Evolutionary conservation across 495 filamentous ascomycete genomes (phyloP).

Genomic region (Lasiosphaeria ovina): DNA sequence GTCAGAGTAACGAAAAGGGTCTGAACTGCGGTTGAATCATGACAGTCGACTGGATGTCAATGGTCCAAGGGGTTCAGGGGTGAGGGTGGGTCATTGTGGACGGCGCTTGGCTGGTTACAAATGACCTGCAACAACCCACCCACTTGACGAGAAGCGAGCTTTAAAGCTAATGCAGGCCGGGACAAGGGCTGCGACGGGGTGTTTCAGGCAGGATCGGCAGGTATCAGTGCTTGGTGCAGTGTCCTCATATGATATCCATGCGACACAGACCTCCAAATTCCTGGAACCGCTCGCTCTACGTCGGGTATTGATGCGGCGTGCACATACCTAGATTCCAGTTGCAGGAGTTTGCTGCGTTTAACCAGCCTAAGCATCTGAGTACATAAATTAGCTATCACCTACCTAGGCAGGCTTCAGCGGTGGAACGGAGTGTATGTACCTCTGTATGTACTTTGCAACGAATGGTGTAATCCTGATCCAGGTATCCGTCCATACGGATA

Average conservation of each 20-base stretch:
- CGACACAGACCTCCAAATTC: too few relatives aligned
- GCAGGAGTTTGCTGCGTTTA: too few relatives aligned
- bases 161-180: constrained; percentile 17
- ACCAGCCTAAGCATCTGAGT: too few relatives aligned
- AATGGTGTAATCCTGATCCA: too few relatives aligned
- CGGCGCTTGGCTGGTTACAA: constrained; percentile 22
- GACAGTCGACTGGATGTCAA: constrained; percentile 14
- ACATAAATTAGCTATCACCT: too few relatives aligned
- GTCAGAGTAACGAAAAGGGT: constrained; percentile 6
- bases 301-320: too few relatives aligned
- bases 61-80: background rate
- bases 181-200: constrained; percentile 21
- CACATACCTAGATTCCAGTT: too few relatives aligned
- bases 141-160: constrained; percentile 17
- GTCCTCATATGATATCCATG: background rate
- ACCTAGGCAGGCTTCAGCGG: too few relatives aligned
- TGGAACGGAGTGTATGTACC: too few relatives aligned
- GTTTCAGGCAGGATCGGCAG: constrained; percentile 33
- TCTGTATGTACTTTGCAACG: too few relatives aligned
- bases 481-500: too few relatives aligned
- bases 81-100: background rate
- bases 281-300: too few relatives aligned
- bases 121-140: background rate
- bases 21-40: constrained; percentile 17
- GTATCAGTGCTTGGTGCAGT: background rate